Percentiles rank a stretch among this genome's conserved stretches.
Evolutionary conservation across 208 protist genomes (phyloP).

Genomic region (Porcisia deanei): DNA sequence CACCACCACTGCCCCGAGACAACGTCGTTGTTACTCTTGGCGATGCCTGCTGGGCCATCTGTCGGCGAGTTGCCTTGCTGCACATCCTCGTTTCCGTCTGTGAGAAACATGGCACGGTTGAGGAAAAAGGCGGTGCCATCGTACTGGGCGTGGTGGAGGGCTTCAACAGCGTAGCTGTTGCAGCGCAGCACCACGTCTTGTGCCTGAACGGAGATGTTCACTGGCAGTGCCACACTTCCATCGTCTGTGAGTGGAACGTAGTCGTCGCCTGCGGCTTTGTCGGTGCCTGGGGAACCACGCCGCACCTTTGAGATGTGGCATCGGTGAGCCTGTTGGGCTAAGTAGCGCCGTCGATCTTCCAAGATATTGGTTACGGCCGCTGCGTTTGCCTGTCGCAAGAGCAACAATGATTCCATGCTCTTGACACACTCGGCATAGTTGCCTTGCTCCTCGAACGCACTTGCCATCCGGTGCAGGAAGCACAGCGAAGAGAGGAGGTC

Average conservation of each 20-base stretch:
- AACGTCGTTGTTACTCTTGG: not conserved
- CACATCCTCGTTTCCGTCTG: slow-evolving; percentile 40
- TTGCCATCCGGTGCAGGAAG: slow-evolving; percentile 67
- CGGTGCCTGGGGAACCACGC: not conserved
- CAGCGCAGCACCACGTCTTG: slow-evolving; percentile 69
- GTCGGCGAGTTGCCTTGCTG: not conserved
- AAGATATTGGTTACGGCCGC: slow-evolving; percentile 28
- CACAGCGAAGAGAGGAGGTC: slow-evolving; percentile 36
- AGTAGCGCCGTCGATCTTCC: not conserved
- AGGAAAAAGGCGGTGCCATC: slow-evolving; percentile 68
- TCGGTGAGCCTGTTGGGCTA: not conserved
- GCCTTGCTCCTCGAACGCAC: slow-evolving; percentile 60
- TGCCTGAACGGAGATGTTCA: slow-evolving; percentile 41
- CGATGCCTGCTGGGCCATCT: slow-evolving; percentile 1
- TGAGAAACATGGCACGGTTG: slow-evolving; percentile 82
- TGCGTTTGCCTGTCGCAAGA: slow-evolving; percentile 53
- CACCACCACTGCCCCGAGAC: slow-evolving; percentile 27
- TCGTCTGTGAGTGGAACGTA: slow-evolving; percentile 24
- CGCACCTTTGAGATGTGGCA: not conserved
- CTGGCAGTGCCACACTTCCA: slow-evolving; percentile 31
- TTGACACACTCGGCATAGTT: slow-evolving; percentile 80
- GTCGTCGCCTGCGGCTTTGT: not conserved
- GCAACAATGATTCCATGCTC: slow-evolving; percentile 70
- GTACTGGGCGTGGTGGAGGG: slow-evolving; percentile 62
- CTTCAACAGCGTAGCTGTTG: slow-evolving; percentile 80